A percentile compares a stretch with the other conserved stretches of the same genome.
phyloP scores from a whole-genome alignment of 805 yeast species.

The Scheffersomyces amazonensis region DNA sequence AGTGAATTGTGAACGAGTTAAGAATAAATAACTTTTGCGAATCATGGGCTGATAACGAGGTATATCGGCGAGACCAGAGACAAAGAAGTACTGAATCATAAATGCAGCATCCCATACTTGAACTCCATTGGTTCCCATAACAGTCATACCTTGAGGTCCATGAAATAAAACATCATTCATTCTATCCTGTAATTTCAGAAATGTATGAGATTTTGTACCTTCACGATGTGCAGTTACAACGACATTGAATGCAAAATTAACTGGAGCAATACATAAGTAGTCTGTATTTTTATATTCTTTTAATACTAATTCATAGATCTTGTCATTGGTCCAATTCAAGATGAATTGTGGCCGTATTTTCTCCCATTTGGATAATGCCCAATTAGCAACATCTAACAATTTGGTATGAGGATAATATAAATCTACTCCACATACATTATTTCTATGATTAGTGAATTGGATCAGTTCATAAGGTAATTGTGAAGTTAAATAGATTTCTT shows the following conservation, averaged over 20 bases:
- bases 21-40: slow-evolving; percentile 63
- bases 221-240: slow-evolving; percentile 68
- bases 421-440: slow-evolving; percentile 88
- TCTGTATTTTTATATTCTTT: slow-evolving; percentile 80
- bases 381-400: slow-evolving; percentile 61
- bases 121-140: slow-evolving; percentile 96
- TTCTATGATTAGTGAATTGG: slow-evolving; percentile 68
- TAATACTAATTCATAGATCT: slow-evolving; percentile 59
- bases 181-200: slow-evolving; percentile 51
- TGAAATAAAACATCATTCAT: slow-evolving; percentile 77
- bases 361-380: slow-evolving; percentile 61
- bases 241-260: slow-evolving; percentile 80
- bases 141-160: slow-evolving; percentile 88
- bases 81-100: slow-evolving; percentile 76
- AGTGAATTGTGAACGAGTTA: slow-evolving; percentile 81
- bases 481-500: slow-evolving; percentile 63
- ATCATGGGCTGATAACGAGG: slow-evolving; percentile 66
- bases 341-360: slow-evolving; percentile 76
- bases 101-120: slow-evolving; percentile 98
- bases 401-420: slow-evolving; percentile 89
- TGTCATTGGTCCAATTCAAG: slow-evolving; percentile 45
- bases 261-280: slow-evolving; percentile 88
- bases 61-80: slow-evolving; percentile 72
- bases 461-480: slow-evolving; percentile 59
- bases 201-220: slow-evolving; percentile 64